Conservation (phyloP, 164 flowering plant genomes). For the Berberis vulgaris region DNA sequence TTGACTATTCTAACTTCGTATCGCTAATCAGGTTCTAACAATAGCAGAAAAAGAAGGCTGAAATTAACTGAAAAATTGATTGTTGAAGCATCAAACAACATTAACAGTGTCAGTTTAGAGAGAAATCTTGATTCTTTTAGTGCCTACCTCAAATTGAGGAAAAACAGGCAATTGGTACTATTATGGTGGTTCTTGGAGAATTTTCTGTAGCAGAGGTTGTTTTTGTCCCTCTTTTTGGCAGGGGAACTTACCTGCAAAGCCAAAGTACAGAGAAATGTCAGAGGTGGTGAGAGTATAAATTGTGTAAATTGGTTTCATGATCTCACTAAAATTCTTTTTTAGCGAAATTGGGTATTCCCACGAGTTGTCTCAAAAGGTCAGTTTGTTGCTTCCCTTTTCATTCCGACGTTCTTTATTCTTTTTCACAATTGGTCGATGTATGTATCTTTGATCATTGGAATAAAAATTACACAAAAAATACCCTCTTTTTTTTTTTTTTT, state of each 20-base stretch:
- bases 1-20: constrained; percentile 44
- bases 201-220: constrained; percentile 31
- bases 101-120: constrained; percentile 33
- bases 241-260: constrained; percentile 16
- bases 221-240: constrained; percentile 36
- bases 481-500: neutral
- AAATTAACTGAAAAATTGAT: constrained; percentile 4
- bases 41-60: constrained; percentile 14
- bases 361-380: constrained; percentile 6
- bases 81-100: constrained; percentile 26
- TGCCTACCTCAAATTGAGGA: constrained; percentile 46
- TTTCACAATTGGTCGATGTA: constrained; percentile 15
- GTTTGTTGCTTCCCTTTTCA: constrained; percentile 30
- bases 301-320: constrained; percentile 28
- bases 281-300: neutral
- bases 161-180: constrained; percentile 16
- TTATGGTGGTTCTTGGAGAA: constrained; percentile 15
- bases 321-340: constrained; percentile 22
- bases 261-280: neutral
- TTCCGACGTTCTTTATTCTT: constrained; percentile 32
- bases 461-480: constrained; percentile 17
- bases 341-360: constrained; percentile 22
- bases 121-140: constrained; percentile 33
- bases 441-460: constrained; percentile 16
- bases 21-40: constrained; percentile 38